Conservation (phyloP, 1,139 yeast species). For the Nadsonia starkeyi-henricii region DNA sequence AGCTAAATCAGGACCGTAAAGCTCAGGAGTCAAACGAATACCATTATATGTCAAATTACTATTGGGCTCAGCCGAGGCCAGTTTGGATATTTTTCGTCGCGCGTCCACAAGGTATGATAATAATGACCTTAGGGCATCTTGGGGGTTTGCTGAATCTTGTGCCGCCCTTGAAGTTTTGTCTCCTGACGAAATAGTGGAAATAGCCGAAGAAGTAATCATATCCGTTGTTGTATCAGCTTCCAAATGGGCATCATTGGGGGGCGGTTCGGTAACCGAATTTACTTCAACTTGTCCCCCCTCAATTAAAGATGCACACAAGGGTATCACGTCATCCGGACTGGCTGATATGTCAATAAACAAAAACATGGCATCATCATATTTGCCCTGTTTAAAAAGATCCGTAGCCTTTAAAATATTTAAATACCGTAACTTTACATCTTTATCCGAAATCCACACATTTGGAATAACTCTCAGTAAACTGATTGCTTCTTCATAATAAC, state of each 20-base stretch:
- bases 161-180: too few species aligned
- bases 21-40: conserved; percentile 16
- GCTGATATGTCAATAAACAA: conserved; percentile 42
- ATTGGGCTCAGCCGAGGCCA: conserved; percentile 13
- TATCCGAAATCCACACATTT: conserved; percentile 21
- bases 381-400: conserved; percentile 21
- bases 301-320: conserved; percentile 1
- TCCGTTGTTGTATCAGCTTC: too few species aligned
- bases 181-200: conserved; percentile 9
- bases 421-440: conserved; percentile 28
- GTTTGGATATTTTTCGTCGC: conserved; percentile 31
- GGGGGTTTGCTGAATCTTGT: conserved; percentile 10
- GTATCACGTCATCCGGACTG: conserved; percentile 38
- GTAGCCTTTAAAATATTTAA: conserved; percentile 32
- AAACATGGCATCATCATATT: conserved; percentile 29
- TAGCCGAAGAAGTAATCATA: not conserved
- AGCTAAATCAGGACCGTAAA: conserved; percentile 21
- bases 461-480: conserved; percentile 27
- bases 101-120: conserved; percentile 42
- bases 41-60: conserved; percentile 10
- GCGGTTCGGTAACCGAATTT: too few species aligned
- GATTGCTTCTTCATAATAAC: conserved; percentile 29
- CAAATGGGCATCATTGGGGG: too few species aligned
- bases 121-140: conserved; percentile 35
- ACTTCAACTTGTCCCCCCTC: not conserved